Evolutionary conservation across 1,284 basidiomycete genomes (phyloP).

Genomic region (Cryptococcus sp.): DNA sequence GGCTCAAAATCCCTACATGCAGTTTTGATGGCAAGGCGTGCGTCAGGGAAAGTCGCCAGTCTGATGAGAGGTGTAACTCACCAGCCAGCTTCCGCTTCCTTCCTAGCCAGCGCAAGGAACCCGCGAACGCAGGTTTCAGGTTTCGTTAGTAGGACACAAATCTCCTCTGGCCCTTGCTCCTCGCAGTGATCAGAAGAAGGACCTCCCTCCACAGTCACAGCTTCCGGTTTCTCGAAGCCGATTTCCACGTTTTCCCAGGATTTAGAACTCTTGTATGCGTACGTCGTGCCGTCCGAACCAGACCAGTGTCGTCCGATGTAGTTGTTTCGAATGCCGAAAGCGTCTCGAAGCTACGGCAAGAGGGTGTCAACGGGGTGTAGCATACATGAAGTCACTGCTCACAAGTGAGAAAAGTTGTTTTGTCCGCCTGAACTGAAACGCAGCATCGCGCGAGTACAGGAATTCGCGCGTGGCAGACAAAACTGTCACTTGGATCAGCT

Average conservation of each 20-base stretch:
- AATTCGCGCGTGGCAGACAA: constrained; percentile 37
- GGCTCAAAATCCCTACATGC: constrained; percentile 35
- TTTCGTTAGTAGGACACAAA: constrained; percentile 34
- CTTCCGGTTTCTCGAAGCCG: neutral
- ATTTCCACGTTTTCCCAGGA: neutral
- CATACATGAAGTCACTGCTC: neutral
- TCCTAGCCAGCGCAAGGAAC: constrained; percentile 40
- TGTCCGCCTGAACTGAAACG: constrained; percentile 23
- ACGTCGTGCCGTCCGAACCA: constrained; percentile 19
- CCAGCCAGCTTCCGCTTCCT: constrained; percentile 39
- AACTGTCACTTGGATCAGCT: constrained; percentile 21
- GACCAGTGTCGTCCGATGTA: constrained; percentile 37
- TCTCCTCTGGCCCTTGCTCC: constrained; percentile 18
- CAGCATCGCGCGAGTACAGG: constrained; percentile 30
- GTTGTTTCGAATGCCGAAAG: constrained; percentile 28
- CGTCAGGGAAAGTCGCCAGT: too few species aligned
- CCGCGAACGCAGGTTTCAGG: constrained; percentile 38
- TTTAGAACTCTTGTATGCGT: constrained; percentile 9
- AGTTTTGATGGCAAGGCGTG: constrained; percentile 6
- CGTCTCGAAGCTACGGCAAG: constrained; percentile 30
- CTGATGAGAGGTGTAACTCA: constrained; percentile 6
- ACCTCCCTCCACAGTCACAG: neutral
- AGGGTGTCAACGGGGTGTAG: neutral
- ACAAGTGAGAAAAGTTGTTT: constrained; percentile 30
- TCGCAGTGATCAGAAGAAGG: too few species aligned